phyloP scores from a whole-genome alignment of 2,329 filamentous ascomycete species.

The Chrysoporthe austroafricana region DNA sequence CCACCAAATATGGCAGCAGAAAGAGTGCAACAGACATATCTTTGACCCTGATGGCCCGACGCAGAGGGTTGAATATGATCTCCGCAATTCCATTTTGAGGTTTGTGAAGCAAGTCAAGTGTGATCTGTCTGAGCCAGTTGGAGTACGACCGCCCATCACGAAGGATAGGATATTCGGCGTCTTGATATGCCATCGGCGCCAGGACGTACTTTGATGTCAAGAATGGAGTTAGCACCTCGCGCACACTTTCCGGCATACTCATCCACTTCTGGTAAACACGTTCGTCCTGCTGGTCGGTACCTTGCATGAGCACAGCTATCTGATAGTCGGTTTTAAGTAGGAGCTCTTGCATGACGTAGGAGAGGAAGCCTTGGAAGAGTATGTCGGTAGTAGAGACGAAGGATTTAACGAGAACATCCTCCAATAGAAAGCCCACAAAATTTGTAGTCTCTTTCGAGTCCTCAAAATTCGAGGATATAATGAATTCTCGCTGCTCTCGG shows the following conservation, averaged over 20 bases:
- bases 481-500: conserved; percentile 78
- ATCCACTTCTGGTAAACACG: conserved; percentile 76
- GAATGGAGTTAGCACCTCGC: conserved; percentile 86
- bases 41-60: conserved; percentile 81
- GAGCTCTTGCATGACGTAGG: conserved; percentile 92
- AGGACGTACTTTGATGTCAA: conserved; percentile 82
- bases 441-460: conserved; percentile 77
- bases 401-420: conserved; percentile 85
- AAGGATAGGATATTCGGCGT: conserved; percentile 79
- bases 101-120: conserved; percentile 79
- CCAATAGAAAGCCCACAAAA: conserved; percentile 83
- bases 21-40: conserved; percentile 87
- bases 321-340: conserved; percentile 77
- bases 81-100: conserved; percentile 74
- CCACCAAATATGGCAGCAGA: conserved; percentile 81
- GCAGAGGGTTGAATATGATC: conserved; percentile 79
- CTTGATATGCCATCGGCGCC: conserved; percentile 60
- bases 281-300: conserved; percentile 51
- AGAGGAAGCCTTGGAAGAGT: conserved; percentile 85
- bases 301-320: conserved; percentile 52
- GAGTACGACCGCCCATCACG: conserved; percentile 68
- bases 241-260: conserved; percentile 73
- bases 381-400: conserved; percentile 91
- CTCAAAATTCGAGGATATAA: conserved; percentile 86
- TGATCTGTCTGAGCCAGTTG: conserved; percentile 80